Base-by-base conservation (phyloP, 371 early-diverging fungal species). In the Circinella umbellata region DNA sequence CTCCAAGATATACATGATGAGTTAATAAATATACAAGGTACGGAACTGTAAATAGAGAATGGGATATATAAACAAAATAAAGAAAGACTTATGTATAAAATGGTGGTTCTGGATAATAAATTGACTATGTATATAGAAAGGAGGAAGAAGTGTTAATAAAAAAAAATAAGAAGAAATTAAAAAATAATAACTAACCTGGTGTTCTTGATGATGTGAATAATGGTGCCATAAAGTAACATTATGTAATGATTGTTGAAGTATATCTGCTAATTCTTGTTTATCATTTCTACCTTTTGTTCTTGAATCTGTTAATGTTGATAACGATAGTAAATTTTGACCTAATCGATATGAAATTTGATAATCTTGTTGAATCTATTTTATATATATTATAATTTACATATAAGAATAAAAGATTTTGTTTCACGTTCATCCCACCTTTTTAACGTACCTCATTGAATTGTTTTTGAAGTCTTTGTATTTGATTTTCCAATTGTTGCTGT, bases 341-440 rank as follows among this genome's bases (percentile, higher is more conserved):
- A 69, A 49, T n/a, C 63, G 70, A 61, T 38, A 49, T 53, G 64
- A 53, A 34, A n/a, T 27, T 18, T 20, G 64, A 59, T 69, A 60
- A 15, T 69, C 70, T 14, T 64, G 59, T 36, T 65, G 59, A 15
- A 64, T 46, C 70, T 69, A 27, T n/a, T n/a, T n/a, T 13, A 59
- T 48, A 14, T 35, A 10, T 59, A 17, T 59, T 20, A 17, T 59
- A 13, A 17, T 59, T 59, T 59, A 37, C 8, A 39, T 7, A 14
- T 39, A 18, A 9, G 37, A 49, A n/a, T n/a, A 37, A 36, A 35
- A 18, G 17, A 18, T 36, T 6, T 4, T 15, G 14, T 10, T 37
- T 11, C 18, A 61, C 36, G 20, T 59, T 14, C 37, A 13, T 49
- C 18, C 7, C 6, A 27, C 7, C 15, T 38, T 42, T 3, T 18